Evolutionary conservation across 2,329 filamentous ascomycete genomes (phyloP), one percentile per base, ranked within the genome.

Genomic region (Pyrenophora seminiperda): DNA sequence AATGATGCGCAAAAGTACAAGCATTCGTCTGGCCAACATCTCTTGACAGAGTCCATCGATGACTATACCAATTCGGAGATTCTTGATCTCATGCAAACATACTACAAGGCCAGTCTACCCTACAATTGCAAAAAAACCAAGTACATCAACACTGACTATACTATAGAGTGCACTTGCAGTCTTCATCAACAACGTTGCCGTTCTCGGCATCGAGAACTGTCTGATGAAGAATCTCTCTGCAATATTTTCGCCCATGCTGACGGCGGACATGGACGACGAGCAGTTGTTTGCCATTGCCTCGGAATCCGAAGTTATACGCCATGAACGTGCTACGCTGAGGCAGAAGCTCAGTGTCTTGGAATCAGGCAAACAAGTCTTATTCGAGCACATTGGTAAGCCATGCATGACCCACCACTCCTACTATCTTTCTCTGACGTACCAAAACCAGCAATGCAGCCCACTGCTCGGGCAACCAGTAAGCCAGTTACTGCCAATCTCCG

Each of bases 161-260:
- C 9, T 22, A 11, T 32, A 68, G 65, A 55, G 43, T 44, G 59
- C 61, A 4, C 57, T 66, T 7, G 51, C 59, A 3, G 53, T 63
- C 6, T 68, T 67, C 50, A 62, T 67, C 40, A 62, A 48, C 49
- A 68, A 68, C 33, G 48, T 67, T 20, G 56, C 64, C 7, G 52
- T 62, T 2, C 59, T 68, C 7, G 65, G 57, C 1, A 54, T 68
- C 19, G 65, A 68, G 41, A 64, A 60, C 37, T 64, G 64, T 29
- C 34, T 68, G 17, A 50, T 67, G 7, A 53, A 55, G 14, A 41
- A 60, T 15, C 56, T 68, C 27, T 20, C 54, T 6, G 42, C 47
- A 4, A 58, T 67, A 9, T 66, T 68, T 33, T 56, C 50, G 2
- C 57, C 65, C 2, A 54, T 53, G 1, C 41, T 65, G 9, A 50